Evolutionary conservation across 129 eudicot genomes (phyloP), one percentile per base, ranked within the genome.

Genomic region (Escallonia rubra): DNA sequence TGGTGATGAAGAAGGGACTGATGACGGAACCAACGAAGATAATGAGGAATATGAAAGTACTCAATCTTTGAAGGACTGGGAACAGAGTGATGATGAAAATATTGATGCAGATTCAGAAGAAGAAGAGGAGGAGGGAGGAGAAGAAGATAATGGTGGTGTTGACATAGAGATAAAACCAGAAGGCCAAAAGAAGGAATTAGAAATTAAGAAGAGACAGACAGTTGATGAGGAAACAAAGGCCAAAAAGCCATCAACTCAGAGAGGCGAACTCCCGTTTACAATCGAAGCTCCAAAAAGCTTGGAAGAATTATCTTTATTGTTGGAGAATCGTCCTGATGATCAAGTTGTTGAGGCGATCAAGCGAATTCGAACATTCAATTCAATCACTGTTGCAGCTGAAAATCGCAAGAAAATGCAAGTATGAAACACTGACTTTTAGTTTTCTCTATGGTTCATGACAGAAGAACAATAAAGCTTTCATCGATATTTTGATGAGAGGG

Each of bases 391-490:
- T 53, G 98, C 98, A 54, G 93, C 96, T 48, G 99, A 94, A 73
- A 94, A 94, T 79, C 79, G 92, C 66, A 86, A 85, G 76, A 94
- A 94, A 71, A 86, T 87, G 68, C 99, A 94, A 79, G 99, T 94
- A 86, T 44, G 90, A 11, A 12, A 54, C 62, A 52, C 34, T 23
- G 34, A 23, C 34, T 23, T 23, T 23, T 23, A 23, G 1, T 23
- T 1, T 23, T 23, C 34, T 23, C 34, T 23, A 23, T 23, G 34
- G 34, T 23, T 23, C 34, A 23, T 23, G 34, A 23, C 34, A 23
- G 34, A 23, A 23, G 34, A 15, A 43, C 2, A 11, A 43, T 23
- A 62, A 16, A 42, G 9, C 9, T 62, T 62, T 62, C 51, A 62
- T 43, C 51, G 43, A 52, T n/a, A 4, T 13, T 5, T 5, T 12